phyloP scores from a whole-genome alignment of 2,329 filamentous ascomycete species.

The Parasarocladium wereldwijsianum region DNA sequence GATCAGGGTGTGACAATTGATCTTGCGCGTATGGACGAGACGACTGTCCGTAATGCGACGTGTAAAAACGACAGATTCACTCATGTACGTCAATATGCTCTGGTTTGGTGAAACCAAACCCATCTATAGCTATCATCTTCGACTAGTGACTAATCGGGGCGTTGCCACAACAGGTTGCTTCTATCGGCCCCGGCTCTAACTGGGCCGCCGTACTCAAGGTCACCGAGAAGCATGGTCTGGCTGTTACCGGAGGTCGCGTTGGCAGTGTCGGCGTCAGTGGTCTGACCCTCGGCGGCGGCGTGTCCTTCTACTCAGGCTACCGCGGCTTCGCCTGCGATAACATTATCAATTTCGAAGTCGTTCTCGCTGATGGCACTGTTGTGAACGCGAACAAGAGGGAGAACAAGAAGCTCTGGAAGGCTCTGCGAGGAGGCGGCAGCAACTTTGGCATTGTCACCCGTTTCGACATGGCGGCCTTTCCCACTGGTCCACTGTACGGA shows the following conservation, averaged over 20 bases:
- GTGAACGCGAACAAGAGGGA: constrained; percentile 20
- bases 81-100: too few relatives aligned
- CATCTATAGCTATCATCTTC: too few relatives aligned
- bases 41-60: constrained; percentile 17
- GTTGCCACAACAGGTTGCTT: too few relatives aligned
- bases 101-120: too few relatives aligned
- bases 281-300: constrained; percentile 30
- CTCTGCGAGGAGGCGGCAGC: constrained; percentile 26
- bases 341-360: constrained; percentile 28
- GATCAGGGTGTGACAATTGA: constrained; percentile 25
- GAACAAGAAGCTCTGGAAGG: constrained; percentile 27
- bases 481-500: constrained; percentile 16
- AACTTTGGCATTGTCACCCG: constrained; percentile 24
- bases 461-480: constrained; percentile 15
- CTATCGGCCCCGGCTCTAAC: constrained; percentile 25
- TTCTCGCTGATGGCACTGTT: constrained; percentile 28
- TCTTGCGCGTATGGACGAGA: constrained; percentile 22
- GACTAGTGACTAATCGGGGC: too few relatives aligned
- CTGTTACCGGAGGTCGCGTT: constrained; percentile 24
- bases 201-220: constrained; percentile 27
- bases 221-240: constrained; percentile 21
- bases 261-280: constrained; percentile 27
- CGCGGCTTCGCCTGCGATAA: constrained; percentile 32
- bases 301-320: constrained; percentile 29
- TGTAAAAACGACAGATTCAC: too few relatives aligned